phyloP scores from a whole-genome alignment of 352 stramenopile genomes.

The Globisporangium apiculatum region DNA sequence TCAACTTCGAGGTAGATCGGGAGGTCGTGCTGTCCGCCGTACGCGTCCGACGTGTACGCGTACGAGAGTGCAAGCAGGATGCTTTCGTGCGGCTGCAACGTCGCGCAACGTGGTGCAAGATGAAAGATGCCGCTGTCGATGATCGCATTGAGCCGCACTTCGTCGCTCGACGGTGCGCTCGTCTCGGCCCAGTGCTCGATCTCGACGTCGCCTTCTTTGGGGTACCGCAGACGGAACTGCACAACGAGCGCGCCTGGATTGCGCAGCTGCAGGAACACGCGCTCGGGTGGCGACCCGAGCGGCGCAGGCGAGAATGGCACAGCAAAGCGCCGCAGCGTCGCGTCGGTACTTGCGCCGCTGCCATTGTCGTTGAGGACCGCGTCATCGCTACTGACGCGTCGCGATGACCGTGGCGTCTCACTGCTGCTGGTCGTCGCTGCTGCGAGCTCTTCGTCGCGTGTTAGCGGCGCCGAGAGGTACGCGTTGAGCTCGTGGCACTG shows the following conservation, averaged over 20 bases:
- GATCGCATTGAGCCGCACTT: slow-evolving; percentile 69
- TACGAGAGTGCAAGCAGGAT: slow-evolving; percentile 64
- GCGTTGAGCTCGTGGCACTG: slow-evolving; percentile 66
- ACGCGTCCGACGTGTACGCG: slow-evolving; percentile 58
- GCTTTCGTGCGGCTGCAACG: slow-evolving; percentile 49
- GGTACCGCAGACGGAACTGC: slow-evolving; percentile 79
- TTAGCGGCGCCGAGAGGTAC: slow-evolving; percentile 51
- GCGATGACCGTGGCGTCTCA: slow-evolving; percentile 4
- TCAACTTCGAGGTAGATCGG: slow-evolving; percentile 82
- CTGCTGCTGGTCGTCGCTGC: slow-evolving; percentile 17
- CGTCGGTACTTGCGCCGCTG: slow-evolving; percentile 4
- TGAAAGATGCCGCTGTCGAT: slow-evolving; percentile 74
- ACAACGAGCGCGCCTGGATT: slow-evolving; percentile 86
- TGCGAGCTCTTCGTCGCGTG: slow-evolving; percentile 21
- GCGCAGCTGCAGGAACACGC: slow-evolving; percentile 70
- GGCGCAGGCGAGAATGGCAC: slow-evolving; percentile 78
- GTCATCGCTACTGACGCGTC: slow-evolving; percentile 1
- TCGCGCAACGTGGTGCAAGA: slow-evolving; percentile 47
- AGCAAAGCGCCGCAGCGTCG: slow-evolving; percentile 35
- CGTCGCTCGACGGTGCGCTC: slow-evolving; percentile 71
- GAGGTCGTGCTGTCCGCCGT: slow-evolving; percentile 80
- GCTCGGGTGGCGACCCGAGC: slow-evolving; percentile 39
- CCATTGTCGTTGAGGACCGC: background rate
- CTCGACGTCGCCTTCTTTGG: slow-evolving; percentile 89
- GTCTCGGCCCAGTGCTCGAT: slow-evolving; percentile 92